Evolutionary conservation across 2,329 filamentous ascomycete species (phyloP).

Genomic region (Colletotrichum chlorophyti): DNA sequence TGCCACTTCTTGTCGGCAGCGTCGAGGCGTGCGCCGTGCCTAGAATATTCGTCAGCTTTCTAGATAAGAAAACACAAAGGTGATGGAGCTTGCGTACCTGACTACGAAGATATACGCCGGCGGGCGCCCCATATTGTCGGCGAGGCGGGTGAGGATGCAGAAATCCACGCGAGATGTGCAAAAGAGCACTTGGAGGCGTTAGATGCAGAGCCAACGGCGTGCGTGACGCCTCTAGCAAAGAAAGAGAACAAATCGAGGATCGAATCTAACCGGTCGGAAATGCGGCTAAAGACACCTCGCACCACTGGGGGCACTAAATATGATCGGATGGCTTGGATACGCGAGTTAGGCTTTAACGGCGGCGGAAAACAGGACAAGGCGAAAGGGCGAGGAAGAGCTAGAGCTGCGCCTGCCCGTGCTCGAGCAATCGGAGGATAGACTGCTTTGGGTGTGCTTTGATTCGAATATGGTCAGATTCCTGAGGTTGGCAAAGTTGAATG

Average conservation of each 20-base stretch:
- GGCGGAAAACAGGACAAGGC: constrained; percentile 14
- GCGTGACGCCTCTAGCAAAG: constrained; percentile 1
- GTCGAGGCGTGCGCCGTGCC: constrained; percentile 93
- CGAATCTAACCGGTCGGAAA: constrained; percentile 1
- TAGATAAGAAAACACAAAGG: not conserved
- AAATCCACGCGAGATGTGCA: not conserved
- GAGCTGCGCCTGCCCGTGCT: no score
- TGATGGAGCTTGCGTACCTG: constrained; percentile 39
- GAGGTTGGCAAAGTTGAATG: no score
- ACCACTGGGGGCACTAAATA: not conserved
- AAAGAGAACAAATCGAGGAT: constrained; percentile 10
- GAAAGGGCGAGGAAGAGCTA: constrained; percentile 11
- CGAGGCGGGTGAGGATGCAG: not conserved
- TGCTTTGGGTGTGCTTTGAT: not conserved
- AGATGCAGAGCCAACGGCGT: constrained; percentile 1
- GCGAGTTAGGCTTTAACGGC: constrained; percentile 23
- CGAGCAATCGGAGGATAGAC: no score
- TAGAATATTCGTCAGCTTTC: constrained; percentile 11
- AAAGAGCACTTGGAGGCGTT: not conserved
- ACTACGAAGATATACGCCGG: constrained; percentile 53
- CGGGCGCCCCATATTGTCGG: constrained; percentile 45
- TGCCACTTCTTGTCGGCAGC: constrained; percentile 96
- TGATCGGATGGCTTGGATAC: constrained; percentile 20
- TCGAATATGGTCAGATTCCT: no score
- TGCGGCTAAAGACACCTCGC: constrained; percentile 14